Conservation (phyloP, 164 flowering plant genomes). For the Magnolia officinalis region DNA sequence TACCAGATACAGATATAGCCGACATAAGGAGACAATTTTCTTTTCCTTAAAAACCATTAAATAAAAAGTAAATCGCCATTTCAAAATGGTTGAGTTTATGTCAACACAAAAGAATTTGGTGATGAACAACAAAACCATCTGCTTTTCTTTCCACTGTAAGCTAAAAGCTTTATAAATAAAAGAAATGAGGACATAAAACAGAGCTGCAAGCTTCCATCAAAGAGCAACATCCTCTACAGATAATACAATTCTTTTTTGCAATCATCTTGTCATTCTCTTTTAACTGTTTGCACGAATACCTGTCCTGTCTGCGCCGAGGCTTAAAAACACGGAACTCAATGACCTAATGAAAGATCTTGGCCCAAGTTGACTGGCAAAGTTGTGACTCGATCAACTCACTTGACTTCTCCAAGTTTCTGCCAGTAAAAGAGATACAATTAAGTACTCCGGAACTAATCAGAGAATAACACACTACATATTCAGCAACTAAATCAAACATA, state of each 20-base stretch:
- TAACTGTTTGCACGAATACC: no score
- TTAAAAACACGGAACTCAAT: background rate
- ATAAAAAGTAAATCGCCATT: background rate
- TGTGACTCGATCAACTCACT: background rate
- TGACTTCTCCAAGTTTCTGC: background rate
- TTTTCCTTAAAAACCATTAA: background rate
- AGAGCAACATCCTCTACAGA: background rate
- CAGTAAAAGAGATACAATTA: no score
- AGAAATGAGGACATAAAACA: background rate
- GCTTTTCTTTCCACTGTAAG: background rate
- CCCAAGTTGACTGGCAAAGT: background rate
- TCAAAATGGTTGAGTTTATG: background rate
- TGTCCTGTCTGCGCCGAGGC: background rate
- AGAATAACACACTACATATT: no score
- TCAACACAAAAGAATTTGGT: background rate
- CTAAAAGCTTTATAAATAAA: background rate
- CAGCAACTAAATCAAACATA: no score
- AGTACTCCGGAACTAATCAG: no score
- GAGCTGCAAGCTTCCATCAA: background rate
- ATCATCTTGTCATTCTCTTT: background rate
- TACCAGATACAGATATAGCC: background rate
- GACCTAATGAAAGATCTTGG: background rate
- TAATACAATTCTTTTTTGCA: background rate
- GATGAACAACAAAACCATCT: background rate
- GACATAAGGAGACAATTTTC: no score